Conservation (phyloP, 345 rosid genomes). For the Eucalyptus cladocalyx region DNA sequence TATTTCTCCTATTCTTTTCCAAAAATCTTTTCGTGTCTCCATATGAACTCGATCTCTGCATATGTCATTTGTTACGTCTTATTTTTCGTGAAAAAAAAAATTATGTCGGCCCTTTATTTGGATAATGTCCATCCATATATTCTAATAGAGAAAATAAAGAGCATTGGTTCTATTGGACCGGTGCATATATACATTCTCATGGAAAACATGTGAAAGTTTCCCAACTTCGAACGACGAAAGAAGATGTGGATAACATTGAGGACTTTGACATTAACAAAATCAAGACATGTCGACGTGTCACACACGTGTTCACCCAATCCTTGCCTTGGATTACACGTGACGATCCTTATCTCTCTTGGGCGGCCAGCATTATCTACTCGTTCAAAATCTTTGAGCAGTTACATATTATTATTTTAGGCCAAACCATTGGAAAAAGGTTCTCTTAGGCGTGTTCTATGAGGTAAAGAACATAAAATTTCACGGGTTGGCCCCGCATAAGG, state of each 20-base stretch:
- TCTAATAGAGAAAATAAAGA: background rate
- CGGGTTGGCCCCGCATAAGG: background rate
- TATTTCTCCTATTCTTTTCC: background rate
- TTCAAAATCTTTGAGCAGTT: background rate
- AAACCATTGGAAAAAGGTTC: background rate
- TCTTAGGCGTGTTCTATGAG: background rate
- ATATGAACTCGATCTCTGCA: background rate
- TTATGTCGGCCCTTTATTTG: background rate
- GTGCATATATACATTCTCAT: background rate
- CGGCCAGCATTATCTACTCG: background rate
- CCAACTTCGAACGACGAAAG: background rate
- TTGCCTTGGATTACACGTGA: background rate
- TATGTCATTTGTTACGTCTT: background rate
- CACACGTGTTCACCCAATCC: background rate
- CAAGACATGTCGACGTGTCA: background rate
- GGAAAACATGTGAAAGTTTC: background rate
- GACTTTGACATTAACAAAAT: background rate
- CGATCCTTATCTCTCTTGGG: background rate
- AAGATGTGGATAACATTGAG: background rate
- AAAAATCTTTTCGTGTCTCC: background rate
- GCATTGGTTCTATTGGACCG: background rate
- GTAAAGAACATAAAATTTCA: background rate
- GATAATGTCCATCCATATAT: background rate
- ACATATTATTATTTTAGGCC: background rate
- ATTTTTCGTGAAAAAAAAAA: background rate